phyloP scores from a whole-genome alignment of 2,329 filamentous ascomycete genomes.

The Trichoderma gracile region DNA sequence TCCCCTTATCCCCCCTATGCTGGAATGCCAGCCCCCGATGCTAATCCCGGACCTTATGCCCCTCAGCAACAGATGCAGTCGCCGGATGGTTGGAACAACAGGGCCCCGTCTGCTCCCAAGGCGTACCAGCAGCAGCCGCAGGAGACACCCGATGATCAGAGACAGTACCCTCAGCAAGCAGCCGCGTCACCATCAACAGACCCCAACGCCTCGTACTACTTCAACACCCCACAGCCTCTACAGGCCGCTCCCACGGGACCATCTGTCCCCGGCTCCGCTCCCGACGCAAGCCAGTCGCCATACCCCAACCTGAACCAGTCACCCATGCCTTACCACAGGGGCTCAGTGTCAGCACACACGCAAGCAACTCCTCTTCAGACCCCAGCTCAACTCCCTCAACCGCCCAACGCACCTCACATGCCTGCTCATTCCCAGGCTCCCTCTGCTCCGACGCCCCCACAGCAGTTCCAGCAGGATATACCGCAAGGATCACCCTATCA shows the following conservation, averaged over 20 bases:
- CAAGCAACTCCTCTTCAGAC: slow-evolving; percentile 38
- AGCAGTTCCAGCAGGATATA: slow-evolving; percentile 20
- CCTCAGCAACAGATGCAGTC: slow-evolving; percentile 50
- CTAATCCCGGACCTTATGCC: slow-evolving; percentile 47
- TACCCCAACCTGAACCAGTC: slow-evolving; percentile 54
- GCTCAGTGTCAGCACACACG: slow-evolving; percentile 42
- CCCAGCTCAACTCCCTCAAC: slow-evolving; percentile 36
- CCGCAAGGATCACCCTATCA: slow-evolving; percentile 30
- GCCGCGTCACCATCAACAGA: slow-evolving; percentile 44
- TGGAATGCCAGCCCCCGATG: slow-evolving; percentile 40
- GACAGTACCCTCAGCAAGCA: slow-evolving; percentile 37
- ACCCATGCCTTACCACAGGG: slow-evolving; percentile 47
- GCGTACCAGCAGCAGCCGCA: slow-evolving; percentile 32
- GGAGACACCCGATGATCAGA: slow-evolving; percentile 32
- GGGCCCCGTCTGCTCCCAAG: slow-evolving; percentile 40
- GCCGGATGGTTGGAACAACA: slow-evolving; percentile 54
- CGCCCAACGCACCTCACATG: slow-evolving; percentile 30
- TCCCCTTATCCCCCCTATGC: slow-evolving; percentile 48
- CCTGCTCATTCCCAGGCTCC: slow-evolving; percentile 23
- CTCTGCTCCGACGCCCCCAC: slow-evolving; percentile 11
- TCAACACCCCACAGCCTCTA: slow-evolving; percentile 43
- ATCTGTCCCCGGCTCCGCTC: slow-evolving; percentile 42
- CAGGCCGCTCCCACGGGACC: slow-evolving; percentile 34
- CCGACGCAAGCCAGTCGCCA: slow-evolving; percentile 50
- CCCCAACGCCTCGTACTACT: slow-evolving; percentile 60